Evolutionary conservation across 2,329 filamentous ascomycete species (phyloP), one percentile per base, ranked within the genome.

Genomic region (Sporothrix brunneoviolacea): DNA sequence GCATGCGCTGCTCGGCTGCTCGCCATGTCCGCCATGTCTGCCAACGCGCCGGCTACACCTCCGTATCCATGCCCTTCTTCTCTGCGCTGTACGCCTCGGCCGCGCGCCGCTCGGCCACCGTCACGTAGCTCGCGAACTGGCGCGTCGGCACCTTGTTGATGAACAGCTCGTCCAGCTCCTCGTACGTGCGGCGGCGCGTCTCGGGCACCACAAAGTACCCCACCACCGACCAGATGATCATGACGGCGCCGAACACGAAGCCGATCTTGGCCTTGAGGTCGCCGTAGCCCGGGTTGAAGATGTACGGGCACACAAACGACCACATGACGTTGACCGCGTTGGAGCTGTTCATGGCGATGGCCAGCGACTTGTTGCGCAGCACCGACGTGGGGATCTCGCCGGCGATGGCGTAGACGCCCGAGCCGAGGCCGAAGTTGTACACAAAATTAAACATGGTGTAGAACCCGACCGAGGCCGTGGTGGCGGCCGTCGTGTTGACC

Each of bases 181-280:
- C 44, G 44, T 47, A 47, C 16, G 44, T 57, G 18, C 55, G 48
- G 15, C 28, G 21, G 8, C 43, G 41, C 16, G 79, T 82, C 59
- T 83, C 80, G 0, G 77, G 79, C 0, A 80, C 72, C 53, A 76
- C 76, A 49, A 73, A 70, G 0, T n/a, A n/a, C n/a, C 74, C 73
- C 71, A 75, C 82, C 6, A 61, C 33, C 2, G 54, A 55, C 43
- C 55, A 36, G 4, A 56, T 51, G 16, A 58, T 8, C 3, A 58
- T 51, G 6, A 61, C 36, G 19, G 44, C 57, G 4, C 60, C 60
- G 54, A 57, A 62, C 22, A 62, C 55, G 18, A 61, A 60, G 4
- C 58, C 50, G 28, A 59, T 58, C 42, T 56, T 58, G 19, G 59
- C 57, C 5, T 57, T 57, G 55, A 58, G 59, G 30, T 58, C 57